Evolutionary conservation across 768 basidiomycete genomes (phyloP).

Genomic region (Boletus patriciae): DNA sequence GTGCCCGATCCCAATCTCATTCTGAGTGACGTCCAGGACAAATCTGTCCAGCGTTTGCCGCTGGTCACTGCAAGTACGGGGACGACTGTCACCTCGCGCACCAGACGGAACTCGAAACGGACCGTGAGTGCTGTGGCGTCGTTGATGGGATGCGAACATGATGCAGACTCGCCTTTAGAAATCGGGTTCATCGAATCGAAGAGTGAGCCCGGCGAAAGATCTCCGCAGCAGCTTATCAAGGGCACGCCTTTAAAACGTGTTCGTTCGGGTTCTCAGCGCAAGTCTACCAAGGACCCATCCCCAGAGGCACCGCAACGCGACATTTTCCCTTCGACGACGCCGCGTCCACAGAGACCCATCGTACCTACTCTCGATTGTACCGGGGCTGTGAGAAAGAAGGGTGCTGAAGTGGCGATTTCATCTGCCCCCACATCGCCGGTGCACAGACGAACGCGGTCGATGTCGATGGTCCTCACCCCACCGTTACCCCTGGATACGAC

Average conservation of each 20-base stretch:
- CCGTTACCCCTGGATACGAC: conserved; percentile 11
- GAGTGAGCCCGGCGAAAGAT: neutral
- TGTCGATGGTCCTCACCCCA: conserved; percentile 26
- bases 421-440: conserved; percentile 10
- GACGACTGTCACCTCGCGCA: conserved; percentile 32
- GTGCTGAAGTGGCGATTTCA: neutral
- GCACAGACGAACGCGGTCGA: conserved; percentile 29
- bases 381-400: neutral
- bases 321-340: neutral
- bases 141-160: neutral
- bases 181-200: conserved; percentile 19
- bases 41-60: conserved; percentile 24
- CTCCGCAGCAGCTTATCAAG: neutral
- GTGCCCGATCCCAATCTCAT: neutral
- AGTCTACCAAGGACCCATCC: conserved; percentile 1
- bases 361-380: neutral
- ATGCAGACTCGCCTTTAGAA: neutral
- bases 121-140: conserved; percentile 19
- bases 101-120: conserved; percentile 24
- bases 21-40: conserved; percentile 19
- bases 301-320: neutral
- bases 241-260: conserved; percentile 5
- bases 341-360: neutral
- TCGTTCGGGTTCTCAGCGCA: conserved; percentile 8
- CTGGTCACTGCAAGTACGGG: conserved; percentile 28